phyloP scores from a whole-genome alignment of 257 asterid species.

The Phtheirospermum japonicum region DNA sequence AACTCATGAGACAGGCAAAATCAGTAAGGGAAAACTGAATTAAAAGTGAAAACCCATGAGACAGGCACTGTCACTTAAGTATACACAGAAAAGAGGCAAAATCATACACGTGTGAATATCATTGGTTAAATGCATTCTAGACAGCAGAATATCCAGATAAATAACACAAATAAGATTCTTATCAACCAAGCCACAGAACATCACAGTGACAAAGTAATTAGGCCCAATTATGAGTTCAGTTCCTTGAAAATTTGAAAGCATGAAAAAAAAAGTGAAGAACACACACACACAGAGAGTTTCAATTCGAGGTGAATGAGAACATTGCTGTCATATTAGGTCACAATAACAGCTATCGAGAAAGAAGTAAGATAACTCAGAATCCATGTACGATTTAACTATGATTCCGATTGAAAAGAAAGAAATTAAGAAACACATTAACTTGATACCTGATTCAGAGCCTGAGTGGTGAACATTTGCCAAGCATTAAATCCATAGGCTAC shows the following conservation, averaged over 20 bases:
- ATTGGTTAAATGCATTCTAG: conserved; percentile 17
- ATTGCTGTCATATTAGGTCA: background rate
- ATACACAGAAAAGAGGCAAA: too few relatives aligned
- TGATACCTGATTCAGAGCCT: conserved; percentile 50
- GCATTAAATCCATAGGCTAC: conserved; percentile 45
- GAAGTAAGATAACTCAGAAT: background rate
- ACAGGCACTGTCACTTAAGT: too few relatives aligned
- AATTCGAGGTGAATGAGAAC: conserved; percentile 14
- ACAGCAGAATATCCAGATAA: background rate
- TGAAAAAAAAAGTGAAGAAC: too few relatives aligned
- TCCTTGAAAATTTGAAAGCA: too few relatives aligned
- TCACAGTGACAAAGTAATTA: too few relatives aligned
- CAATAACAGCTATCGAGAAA: conserved; percentile 5
- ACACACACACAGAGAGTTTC: background rate
- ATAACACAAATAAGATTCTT: background rate
- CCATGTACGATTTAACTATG: background rate
- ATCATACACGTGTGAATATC: background rate
- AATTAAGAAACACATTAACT: conserved; percentile 17
- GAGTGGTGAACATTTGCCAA: conserved; percentile 45
- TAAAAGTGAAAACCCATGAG: too few relatives aligned
- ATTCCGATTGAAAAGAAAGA: background rate
- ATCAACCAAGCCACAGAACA: conserved; percentile 12
- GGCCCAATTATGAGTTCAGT: too few relatives aligned
- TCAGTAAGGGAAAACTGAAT: too few relatives aligned
- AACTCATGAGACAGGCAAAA: background rate